Conservation (phyloP, 371 early-diverging fungal species). For the Mortierella sp. region DNA sequence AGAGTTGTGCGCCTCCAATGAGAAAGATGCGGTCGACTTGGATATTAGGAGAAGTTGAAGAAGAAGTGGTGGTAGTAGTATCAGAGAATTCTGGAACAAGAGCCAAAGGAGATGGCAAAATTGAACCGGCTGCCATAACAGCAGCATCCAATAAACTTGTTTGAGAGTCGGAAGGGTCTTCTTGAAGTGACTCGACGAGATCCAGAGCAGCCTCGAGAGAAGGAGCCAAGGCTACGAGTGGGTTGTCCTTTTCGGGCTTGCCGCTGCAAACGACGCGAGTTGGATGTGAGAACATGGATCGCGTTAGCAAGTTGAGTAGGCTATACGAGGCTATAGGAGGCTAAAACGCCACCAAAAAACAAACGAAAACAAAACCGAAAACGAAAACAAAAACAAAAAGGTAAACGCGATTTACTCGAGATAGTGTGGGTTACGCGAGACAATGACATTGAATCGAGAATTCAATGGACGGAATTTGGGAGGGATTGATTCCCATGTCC, state of each 20-base stretch:
- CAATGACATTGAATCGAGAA: conserved; percentile 84
- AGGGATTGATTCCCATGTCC: conserved; percentile 93
- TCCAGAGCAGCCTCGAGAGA: conserved; percentile 69
- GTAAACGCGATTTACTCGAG: conserved; percentile 59
- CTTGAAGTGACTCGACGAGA: conserved; percentile 12
- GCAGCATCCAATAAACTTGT: background rate
- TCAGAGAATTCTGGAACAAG: background rate
- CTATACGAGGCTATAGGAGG: background rate
- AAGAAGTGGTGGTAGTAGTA: background rate
- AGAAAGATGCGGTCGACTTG: conserved; percentile 22
- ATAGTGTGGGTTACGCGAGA: conserved; percentile 74
- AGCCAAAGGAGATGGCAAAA: background rate
- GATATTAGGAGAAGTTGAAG: background rate
- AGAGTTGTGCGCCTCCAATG: conserved; percentile 28
- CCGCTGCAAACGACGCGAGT: conserved; percentile 16
- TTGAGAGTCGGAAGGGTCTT: background rate
- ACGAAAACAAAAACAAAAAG: background rate
- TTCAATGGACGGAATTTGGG: conserved; percentile 78
- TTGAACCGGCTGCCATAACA: background rate
- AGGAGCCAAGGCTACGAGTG: conserved; percentile 55
- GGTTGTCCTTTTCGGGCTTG: conserved; percentile 34
- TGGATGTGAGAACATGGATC: background rate
- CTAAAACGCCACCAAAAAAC: too few relatives aligned
- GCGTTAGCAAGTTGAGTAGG: too few relatives aligned
- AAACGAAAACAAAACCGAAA: too few relatives aligned